These are phyloP conservation scores for Rutstroemia sp. DNA, from an alignment of 2,329 filamentous ascomycete genomes.

Conservation along the genomic window DNA sequence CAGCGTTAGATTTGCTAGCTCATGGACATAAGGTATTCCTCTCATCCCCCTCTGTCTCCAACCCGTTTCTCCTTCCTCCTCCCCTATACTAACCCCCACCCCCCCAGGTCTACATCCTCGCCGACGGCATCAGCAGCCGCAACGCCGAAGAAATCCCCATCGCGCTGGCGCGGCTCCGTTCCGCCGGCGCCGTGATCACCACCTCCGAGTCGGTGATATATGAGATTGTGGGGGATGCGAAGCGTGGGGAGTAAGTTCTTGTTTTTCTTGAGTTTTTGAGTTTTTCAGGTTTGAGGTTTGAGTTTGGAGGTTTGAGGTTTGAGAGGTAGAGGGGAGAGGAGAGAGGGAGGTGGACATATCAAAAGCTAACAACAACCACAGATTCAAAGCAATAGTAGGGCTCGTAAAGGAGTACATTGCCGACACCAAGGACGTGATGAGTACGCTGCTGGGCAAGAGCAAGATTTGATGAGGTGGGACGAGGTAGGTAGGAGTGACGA, in stretches of 20 bases:
- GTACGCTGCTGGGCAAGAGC: slow-evolving; percentile 57
- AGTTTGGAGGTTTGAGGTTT: no score
- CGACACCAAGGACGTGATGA: slow-evolving; percentile 63
- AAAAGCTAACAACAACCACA: neutral
- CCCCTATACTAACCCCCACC: neutral
- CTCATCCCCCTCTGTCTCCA: no score
- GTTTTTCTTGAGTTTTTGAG: no score
- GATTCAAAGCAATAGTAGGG: slow-evolving; percentile 58
- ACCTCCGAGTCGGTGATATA: slow-evolving; percentile 87
- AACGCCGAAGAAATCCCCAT: slow-evolving; percentile 75
- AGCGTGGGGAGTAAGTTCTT: slow-evolving; percentile 47
- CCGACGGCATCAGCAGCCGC: slow-evolving; percentile 83
- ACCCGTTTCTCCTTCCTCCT: no score
- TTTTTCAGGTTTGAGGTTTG: no score
- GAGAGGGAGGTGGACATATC: no score
- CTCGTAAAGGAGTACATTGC: slow-evolving; percentile 71
- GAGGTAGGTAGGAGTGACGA: no score
- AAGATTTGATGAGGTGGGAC: slow-evolving; percentile 36
- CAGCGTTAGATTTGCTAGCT: slow-evolving; percentile 69
- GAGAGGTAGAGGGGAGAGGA: no score
- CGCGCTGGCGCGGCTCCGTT: slow-evolving; percentile 67
- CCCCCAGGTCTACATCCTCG: slow-evolving; percentile 57
- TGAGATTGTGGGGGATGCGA: slow-evolving; percentile 80
- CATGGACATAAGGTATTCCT: slow-evolving; percentile 61
- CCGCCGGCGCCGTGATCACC: slow-evolving; percentile 71